Evolutionary conservation across 352 stramenopile species (phyloP).

Genomic region (Pythium rishiriense): DNA sequence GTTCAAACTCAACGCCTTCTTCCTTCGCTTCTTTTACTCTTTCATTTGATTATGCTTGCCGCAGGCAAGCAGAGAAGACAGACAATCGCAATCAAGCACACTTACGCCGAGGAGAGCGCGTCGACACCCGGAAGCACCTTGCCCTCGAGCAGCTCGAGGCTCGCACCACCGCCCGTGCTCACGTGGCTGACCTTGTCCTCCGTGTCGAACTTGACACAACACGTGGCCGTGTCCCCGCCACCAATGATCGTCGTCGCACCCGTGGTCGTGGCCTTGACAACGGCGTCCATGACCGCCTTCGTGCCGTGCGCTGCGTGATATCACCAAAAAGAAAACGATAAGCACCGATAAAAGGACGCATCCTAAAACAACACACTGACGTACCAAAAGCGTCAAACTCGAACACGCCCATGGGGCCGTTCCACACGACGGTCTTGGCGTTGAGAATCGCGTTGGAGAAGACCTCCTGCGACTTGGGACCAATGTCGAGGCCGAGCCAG

Average conservation of each 20-base stretch:
- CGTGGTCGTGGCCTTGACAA: constrained; percentile 93
- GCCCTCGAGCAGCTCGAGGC: constrained; percentile 96
- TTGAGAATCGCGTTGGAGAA: constrained; percentile 81
- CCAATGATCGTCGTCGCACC: constrained; percentile 98
- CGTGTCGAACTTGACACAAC: constrained; percentile 87
- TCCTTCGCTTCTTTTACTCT: neutral
- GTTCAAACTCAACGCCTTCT: neutral
- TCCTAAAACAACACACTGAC: constrained; percentile 8
- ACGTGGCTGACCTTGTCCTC: constrained; percentile 91
- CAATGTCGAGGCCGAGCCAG: constrained; percentile 99
- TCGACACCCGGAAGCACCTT: constrained; percentile 98
- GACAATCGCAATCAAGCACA: constrained; percentile 9
- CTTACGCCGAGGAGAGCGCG: constrained; percentile 86
- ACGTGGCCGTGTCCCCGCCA: constrained; percentile 95
- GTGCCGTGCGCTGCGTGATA: constrained; percentile 79
- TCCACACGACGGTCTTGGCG: constrained; percentile 98
- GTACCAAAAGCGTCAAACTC: constrained; percentile 97
- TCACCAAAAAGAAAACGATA: constrained; percentile 6
- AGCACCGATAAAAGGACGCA: neutral
- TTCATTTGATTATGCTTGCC: neutral
- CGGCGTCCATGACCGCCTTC: constrained; percentile 94
- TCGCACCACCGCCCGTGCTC: constrained; percentile 94
- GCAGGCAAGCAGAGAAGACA: constrained; percentile 6
- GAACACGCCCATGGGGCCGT: constrained; percentile 99
- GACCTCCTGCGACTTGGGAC: constrained; percentile 88